Conservation (phyloP, 495 filamentous ascomycete species). For the Hypoxylon fuscum region DNA sequence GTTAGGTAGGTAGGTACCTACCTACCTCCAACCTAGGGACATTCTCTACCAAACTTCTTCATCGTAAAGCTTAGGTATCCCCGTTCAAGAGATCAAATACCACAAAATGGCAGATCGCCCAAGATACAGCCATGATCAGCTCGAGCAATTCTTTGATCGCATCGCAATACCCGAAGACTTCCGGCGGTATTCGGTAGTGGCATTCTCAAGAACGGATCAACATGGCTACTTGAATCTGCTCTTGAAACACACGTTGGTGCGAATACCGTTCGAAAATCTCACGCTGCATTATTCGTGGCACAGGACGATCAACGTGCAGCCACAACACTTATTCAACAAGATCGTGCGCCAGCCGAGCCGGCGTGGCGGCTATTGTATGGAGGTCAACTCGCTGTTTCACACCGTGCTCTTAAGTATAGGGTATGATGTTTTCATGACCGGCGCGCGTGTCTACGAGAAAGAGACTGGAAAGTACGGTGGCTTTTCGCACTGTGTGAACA, state of each 20-base stretch:
- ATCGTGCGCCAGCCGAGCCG: slow-evolving; percentile 56
- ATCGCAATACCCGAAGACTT: slow-evolving; percentile 38
- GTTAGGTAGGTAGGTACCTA: no score
- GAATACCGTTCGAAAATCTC: slow-evolving; percentile 78
- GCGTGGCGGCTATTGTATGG: slow-evolving; percentile 80
- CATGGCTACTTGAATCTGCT: slow-evolving; percentile 51
- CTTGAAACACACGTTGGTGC: slow-evolving; percentile 61
- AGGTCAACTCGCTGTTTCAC: slow-evolving; percentile 73
- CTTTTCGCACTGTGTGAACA: slow-evolving; percentile 71
- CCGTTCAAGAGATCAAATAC: no score
- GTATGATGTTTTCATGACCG: slow-evolving; percentile 60
- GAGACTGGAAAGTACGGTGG: slow-evolving; percentile 17
- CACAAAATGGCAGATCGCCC: slow-evolving; percentile 20
- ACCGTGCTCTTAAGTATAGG: slow-evolving; percentile 70
- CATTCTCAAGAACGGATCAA: slow-evolving; percentile 16
- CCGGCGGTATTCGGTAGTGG: background rate
- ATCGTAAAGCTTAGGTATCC: no score
- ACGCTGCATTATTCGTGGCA: slow-evolving; percentile 57
- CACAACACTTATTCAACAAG: slow-evolving; percentile 68
- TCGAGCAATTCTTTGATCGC: slow-evolving; percentile 45
- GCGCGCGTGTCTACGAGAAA: slow-evolving; percentile 47
- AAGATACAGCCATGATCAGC: slow-evolving; percentile 18
- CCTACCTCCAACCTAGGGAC: no score
- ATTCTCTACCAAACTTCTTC: no score
- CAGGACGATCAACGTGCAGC: slow-evolving; percentile 63